Evolutionary conservation across 805 yeast genomes (phyloP).

Genomic region (Blastobotrys mokoenaii): DNA sequence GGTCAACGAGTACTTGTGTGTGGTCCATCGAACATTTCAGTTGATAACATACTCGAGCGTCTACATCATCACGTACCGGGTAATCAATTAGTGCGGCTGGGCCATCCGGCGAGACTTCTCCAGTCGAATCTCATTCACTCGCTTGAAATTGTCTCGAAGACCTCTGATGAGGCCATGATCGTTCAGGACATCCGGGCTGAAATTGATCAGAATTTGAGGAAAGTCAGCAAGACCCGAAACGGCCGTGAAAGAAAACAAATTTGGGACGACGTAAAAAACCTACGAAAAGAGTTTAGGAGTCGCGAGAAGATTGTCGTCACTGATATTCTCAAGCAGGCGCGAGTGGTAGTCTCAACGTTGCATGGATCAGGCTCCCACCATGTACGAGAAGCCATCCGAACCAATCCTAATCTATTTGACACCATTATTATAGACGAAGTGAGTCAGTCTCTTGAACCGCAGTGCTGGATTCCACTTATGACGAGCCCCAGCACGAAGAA

Average conservation of each 20-base stretch:
- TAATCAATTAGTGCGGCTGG: conserved; percentile 62
- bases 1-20: conserved; percentile 68
- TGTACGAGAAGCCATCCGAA: conserved; percentile 41
- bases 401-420: conserved; percentile 44
- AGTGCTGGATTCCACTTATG: conserved; percentile 90
- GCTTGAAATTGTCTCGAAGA: conserved; percentile 59
- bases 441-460: conserved; percentile 88
- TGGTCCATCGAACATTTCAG: conserved; percentile 90
- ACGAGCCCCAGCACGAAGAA: conserved; percentile 49
- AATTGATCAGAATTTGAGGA: conserved; percentile 48
- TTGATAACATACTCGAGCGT: conserved; percentile 83
- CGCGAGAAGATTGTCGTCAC: conserved; percentile 58
- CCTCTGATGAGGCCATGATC: conserved; percentile 50
- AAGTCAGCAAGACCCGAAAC: conserved; percentile 48
- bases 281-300: conserved; percentile 58
- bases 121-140: conserved; percentile 59
- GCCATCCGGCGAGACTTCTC: conserved; percentile 86
- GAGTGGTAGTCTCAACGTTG: conserved; percentile 71
- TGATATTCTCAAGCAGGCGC: conserved; percentile 50
- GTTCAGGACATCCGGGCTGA: conserved; percentile 63
- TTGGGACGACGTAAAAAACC: conserved; percentile 58
- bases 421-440: conserved; percentile 90
- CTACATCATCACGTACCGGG: conserved; percentile 39
- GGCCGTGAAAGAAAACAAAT: conserved; percentile 57
- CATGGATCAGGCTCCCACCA: conserved; percentile 82